A percentile compares a stretch with the other conserved stretches of the same genome.
Conservation (phyloP, 805 yeast species). For the Cyberlindnera euphorbiiphila region DNA sequence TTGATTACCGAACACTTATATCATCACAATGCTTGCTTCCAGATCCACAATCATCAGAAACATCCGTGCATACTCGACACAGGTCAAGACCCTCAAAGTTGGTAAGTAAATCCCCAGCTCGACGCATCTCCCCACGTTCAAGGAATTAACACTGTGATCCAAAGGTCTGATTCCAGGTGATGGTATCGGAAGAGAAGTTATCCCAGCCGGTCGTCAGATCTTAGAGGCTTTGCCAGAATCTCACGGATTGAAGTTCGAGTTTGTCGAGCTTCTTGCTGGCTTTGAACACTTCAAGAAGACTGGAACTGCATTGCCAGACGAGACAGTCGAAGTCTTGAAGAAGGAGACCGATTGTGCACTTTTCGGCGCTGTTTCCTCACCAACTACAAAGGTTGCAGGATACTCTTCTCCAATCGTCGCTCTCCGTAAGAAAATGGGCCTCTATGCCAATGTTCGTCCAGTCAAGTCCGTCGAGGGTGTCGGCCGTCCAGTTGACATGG, state of each 20-base stretch:
- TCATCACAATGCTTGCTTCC: conserved; percentile 13
- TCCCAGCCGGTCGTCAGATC: conserved; percentile 91
- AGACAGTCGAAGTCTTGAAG: conserved; percentile 74
- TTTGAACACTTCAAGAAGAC: conserved; percentile 89
- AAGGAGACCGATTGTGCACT: conserved; percentile 93
- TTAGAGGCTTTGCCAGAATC: conserved; percentile 77
- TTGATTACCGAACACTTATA: too few species aligned
- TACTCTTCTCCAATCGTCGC: conserved; percentile 99
- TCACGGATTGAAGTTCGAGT: conserved; percentile 76
- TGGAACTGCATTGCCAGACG: conserved; percentile 95
- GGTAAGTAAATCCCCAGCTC: conserved; percentile 23
- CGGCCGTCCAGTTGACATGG: conserved; percentile 92
- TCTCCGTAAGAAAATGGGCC: conserved; percentile 89
- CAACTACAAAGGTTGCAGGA: conserved; percentile 89
- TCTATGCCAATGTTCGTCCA: conserved; percentile 96
- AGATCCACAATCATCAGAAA: conserved; percentile 10
- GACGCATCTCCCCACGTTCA: conserved; percentile 16
- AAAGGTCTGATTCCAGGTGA: conserved; percentile 87
- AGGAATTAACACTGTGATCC: conserved; percentile 27
- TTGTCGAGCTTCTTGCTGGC: conserved; percentile 88
- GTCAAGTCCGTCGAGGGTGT: conserved; percentile 87
- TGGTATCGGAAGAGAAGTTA: conserved; percentile 96
- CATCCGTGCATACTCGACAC: conserved; percentile 33
- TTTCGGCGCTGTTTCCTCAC: conserved; percentile 96
- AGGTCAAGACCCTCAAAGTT: conserved; percentile 47